A percentile compares a stretch with the other conserved stretches of the same genome.
phyloP scores from a whole-genome alignment of 331 rosid genomes.

The Malus hybrid region DNA sequence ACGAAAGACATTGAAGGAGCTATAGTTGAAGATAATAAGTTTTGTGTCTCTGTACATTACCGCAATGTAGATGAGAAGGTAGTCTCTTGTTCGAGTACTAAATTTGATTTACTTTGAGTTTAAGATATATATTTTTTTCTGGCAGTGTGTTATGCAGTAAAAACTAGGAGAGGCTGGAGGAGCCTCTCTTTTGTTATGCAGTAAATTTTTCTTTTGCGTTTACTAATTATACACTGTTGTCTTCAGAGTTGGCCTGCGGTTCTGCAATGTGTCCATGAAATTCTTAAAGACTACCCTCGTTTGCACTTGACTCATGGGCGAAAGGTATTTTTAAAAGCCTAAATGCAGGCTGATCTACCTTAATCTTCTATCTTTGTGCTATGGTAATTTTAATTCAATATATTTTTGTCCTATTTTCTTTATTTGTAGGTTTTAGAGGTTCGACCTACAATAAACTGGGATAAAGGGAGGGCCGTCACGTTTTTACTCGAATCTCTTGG shows the following conservation, averaged over 20 bases:
- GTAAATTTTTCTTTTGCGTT: not conserved
- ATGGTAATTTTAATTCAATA: not conserved
- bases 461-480: constrained; percentile 93
- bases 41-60: constrained; percentile 95
- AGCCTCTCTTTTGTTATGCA: not conserved
- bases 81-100: not conserved
- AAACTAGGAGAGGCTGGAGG: not conserved
- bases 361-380: not conserved
- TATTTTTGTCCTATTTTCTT: not conserved
- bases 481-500: constrained; percentile 95
- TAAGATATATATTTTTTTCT: not conserved
- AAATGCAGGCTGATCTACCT: not conserved
- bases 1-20: constrained; percentile 72
- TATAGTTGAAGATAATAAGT: constrained; percentile 77
- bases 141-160: not conserved
- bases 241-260: constrained; percentile 64
- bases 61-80: constrained; percentile 94
- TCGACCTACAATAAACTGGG: constrained; percentile 87
- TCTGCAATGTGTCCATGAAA: constrained; percentile 51
- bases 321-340: constrained; percentile 43
- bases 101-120: not conserved
- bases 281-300: constrained; percentile 57
- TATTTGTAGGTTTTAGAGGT: constrained; percentile 81
- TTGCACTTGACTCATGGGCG: constrained; percentile 81
- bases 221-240: not conserved